phyloP scores from a whole-genome alignment of 73 alveolate species.

The Paramecium octaurelia region DNA sequence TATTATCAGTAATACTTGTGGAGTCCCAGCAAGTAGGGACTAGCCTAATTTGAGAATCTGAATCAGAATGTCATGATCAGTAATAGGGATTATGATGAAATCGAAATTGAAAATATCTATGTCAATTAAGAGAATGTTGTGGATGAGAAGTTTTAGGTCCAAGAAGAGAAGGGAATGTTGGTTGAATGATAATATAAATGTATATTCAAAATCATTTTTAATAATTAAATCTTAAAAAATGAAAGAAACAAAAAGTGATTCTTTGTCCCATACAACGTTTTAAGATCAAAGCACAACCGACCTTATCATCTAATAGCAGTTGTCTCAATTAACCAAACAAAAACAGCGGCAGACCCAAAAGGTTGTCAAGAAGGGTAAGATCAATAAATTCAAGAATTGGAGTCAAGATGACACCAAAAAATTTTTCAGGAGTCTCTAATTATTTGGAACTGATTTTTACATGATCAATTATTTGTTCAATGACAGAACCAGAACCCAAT shows the following conservation, averaged over 20 bases:
- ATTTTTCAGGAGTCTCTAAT: not conserved
- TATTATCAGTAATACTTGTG: slow-evolving; percentile 9
- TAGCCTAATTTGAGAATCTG: not conserved
- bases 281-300: not conserved
- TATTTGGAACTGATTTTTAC: slow-evolving; percentile 19
- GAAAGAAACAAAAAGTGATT: slow-evolving; percentile 14
- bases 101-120: not conserved
- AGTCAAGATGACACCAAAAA: not conserved
- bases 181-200: not conserved
- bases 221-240: not conserved
- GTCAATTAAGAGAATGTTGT: not conserved
- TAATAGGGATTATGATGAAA: slow-evolving; percentile 1
- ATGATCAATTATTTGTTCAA: slow-evolving; percentile 2
- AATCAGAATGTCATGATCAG: not conserved
- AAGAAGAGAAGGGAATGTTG: not conserved
- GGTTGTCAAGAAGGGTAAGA: not conserved
- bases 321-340: not conserved
- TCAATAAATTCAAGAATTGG: not conserved
- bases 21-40: slow-evolving; percentile 3
- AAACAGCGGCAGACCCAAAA: not conserved
- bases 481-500: not conserved
- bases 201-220: slow-evolving; percentile 9
- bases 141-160: not conserved
- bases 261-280: not conserved
- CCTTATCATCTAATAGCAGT: not conserved